These are phyloP conservation scores for Blastobotrys americana DNA, from an alignment of 805 yeast genomes.

Conservation along the genomic window DNA sequence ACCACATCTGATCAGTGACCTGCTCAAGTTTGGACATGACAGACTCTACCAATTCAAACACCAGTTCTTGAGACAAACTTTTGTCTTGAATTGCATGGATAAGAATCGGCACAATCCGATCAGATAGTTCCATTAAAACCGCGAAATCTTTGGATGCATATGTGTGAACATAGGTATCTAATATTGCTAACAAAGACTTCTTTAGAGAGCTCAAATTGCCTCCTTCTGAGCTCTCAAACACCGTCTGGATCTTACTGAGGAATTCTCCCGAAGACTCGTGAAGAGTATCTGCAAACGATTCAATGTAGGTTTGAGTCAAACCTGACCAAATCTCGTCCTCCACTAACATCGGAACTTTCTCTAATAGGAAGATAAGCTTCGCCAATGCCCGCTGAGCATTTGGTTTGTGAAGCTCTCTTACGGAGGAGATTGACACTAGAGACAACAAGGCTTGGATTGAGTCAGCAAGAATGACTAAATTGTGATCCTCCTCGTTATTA, in stretches of 20 bases:
- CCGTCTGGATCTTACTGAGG: neutral
- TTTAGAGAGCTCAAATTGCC: neutral
- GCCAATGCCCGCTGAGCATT: neutral
- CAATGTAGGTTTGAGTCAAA: neutral
- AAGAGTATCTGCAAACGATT: neutral
- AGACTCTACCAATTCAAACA: conserved; percentile 66
- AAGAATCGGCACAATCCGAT: neutral
- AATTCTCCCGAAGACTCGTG: neutral
- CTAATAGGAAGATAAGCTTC: neutral
- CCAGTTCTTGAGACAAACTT: conserved; percentile 8
- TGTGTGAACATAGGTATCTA: neutral
- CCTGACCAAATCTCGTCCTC: neutral
- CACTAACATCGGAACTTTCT: neutral
- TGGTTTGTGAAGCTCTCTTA: neutral
- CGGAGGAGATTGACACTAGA: neutral
- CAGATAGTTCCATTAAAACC: neutral
- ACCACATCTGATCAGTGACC: conserved; percentile 72
- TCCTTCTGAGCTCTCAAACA: neutral
- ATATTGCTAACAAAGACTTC: neutral
- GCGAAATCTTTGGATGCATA: neutral
- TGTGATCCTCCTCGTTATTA: too few species aligned
- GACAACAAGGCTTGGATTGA: neutral
- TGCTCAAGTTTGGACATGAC: conserved; percentile 51
- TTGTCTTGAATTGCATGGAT: neutral
- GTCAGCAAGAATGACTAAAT: neutral